These are phyloP conservation scores for Kalanchoe fedtschenkoi DNA, from an alignment of 164 flowering plant genomes.

Conservation along the genomic window DNA sequence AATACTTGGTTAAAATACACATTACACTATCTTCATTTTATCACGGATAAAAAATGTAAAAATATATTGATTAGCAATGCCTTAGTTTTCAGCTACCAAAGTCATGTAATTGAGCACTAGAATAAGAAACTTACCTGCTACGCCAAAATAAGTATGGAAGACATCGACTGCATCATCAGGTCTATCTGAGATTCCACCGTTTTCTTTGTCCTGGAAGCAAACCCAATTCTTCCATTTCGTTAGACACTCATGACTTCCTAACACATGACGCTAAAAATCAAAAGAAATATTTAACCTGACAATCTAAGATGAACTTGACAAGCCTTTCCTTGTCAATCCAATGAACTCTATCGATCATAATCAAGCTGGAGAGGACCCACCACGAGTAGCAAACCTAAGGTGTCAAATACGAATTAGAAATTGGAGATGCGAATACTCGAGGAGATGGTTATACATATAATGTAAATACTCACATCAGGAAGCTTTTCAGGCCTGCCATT, in stretches of 20 bases:
- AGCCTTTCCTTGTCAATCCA: slow-evolving; percentile 91
- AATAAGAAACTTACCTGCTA: slow-evolving; percentile 56
- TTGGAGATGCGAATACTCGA: background rate
- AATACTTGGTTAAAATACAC: too few species aligned
- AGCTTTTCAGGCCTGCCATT: slow-evolving; percentile 98
- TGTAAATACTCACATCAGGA: slow-evolving; percentile 57
- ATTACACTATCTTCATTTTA: too few species aligned
- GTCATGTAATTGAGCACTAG: background rate
- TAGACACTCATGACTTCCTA: background rate
- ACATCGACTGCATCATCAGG: slow-evolving; percentile 97
- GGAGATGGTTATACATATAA: background rate
- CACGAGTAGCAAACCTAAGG: slow-evolving; percentile 93
- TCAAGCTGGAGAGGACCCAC: slow-evolving; percentile 97
- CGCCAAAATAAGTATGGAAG: slow-evolving; percentile 83
- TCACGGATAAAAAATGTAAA: too few species aligned
- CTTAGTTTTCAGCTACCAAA: too few species aligned
- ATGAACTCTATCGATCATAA: slow-evolving; percentile 85
- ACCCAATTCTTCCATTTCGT: background rate
- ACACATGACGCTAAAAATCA: background rate
- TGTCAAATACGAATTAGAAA: background rate
- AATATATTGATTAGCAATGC: too few species aligned
- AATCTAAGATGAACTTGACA: slow-evolving; percentile 60
- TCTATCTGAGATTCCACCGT: slow-evolving; percentile 89
- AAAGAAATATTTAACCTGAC: slow-evolving; percentile 44
- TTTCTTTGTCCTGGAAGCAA: slow-evolving; percentile 53